A percentile compares a stretch with the other conserved stretches of the same genome.
Evolutionary conservation across 805 yeast species (phyloP).

Genomic region (Candida cerambycidarum): DNA sequence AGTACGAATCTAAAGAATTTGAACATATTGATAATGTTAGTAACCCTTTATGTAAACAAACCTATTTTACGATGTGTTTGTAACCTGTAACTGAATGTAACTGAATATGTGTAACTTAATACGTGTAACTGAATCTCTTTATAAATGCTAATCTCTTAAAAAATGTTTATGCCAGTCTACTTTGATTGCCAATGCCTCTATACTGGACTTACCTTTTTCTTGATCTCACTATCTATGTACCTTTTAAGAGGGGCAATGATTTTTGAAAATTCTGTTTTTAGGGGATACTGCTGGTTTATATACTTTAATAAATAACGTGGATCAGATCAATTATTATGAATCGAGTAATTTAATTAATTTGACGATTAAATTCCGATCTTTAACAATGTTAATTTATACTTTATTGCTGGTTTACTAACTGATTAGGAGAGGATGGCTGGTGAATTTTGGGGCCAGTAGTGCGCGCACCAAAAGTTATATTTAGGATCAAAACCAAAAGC

Average conservation of each 20-base stretch:
- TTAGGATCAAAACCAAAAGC: too few species aligned
- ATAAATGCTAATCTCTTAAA: slow-evolving; percentile 1
- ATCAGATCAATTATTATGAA: slow-evolving; percentile 1
- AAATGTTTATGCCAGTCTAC: slow-evolving; percentile 1
- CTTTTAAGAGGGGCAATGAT: not conserved
- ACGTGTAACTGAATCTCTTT: not conserved
- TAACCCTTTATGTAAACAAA: too few species aligned
- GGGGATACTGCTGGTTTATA: not conserved
- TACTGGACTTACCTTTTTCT: slow-evolving; percentile 5
- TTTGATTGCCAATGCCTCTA: not conserved
- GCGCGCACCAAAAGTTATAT: not conserved
- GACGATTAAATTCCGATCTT: slow-evolving; percentile 1
- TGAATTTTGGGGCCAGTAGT: not conserved
- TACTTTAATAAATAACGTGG: not conserved
- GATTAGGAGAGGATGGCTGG: slow-evolving; percentile 3
- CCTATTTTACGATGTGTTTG: too few species aligned
- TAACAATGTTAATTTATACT: not conserved
- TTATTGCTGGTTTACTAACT: slow-evolving; percentile 1
- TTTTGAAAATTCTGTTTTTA: not conserved
- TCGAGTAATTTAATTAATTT: slow-evolving; percentile 1
- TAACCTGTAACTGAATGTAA: too few species aligned
- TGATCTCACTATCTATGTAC: not conserved
- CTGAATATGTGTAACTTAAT: too few species aligned
- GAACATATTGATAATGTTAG: slow-evolving; percentile 19
- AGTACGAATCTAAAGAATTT: slow-evolving; percentile 33